phyloP scores from a whole-genome alignment of 345 rosid genomes.

The Bruguiera gymnorhiza region DNA sequence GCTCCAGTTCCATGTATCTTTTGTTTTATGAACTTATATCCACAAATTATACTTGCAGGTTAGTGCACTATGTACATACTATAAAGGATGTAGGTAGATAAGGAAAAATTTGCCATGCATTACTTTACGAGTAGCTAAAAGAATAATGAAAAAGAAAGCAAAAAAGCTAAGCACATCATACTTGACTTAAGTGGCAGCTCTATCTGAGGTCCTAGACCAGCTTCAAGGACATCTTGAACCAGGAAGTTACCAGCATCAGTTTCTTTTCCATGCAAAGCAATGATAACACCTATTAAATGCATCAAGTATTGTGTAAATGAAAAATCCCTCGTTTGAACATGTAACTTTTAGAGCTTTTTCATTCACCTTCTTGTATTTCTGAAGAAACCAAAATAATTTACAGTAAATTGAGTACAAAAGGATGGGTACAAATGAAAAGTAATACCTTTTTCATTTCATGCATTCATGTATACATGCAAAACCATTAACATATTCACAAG shows the following conservation, averaged over 20 bases:
- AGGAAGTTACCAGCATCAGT: constrained; percentile 72
- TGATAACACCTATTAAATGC: constrained; percentile 60
- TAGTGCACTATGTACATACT: no score
- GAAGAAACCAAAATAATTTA: not conserved
- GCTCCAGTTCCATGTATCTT: no score
- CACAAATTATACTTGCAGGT: no score
- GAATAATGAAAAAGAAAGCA: constrained; percentile 10
- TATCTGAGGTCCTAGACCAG: constrained; percentile 82
- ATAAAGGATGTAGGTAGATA: not conserved
- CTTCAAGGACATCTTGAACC: constrained; percentile 82
- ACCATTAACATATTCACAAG: not conserved
- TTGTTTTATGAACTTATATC: no score
- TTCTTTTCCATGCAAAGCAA: constrained; percentile 85
- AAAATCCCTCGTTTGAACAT: constrained; percentile 14
- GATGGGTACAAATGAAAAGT: no score
- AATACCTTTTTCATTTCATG: not conserved
- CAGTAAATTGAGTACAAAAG: no score
- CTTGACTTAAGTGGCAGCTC: constrained; percentile 55
- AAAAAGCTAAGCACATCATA: constrained; percentile 30
- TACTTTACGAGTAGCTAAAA: constrained; percentile 3
- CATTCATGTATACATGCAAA: not conserved
- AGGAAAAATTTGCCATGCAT: not conserved
- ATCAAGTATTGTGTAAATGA: constrained; percentile 11
- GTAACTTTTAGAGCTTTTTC: constrained; percentile 4
- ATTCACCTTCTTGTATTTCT: not conserved